These are phyloP conservation scores for Candida railenensis DNA, from an alignment of 805 yeast genomes.

Conservation along the genomic window DNA sequence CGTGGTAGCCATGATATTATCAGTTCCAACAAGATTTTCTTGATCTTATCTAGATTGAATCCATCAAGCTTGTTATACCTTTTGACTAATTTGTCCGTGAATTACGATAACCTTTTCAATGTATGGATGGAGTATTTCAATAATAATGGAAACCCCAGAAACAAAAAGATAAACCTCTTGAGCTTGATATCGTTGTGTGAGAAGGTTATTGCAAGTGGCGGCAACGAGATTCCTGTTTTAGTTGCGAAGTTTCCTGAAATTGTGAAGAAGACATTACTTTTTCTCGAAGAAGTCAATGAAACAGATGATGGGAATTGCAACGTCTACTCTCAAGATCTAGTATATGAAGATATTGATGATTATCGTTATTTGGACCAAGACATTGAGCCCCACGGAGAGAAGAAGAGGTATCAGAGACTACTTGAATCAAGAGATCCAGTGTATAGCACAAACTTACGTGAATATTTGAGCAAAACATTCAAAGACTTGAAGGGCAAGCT, in stretches of 20 bases:
- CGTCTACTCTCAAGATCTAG: conserved; percentile 34
- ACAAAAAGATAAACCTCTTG: conserved; percentile 64
- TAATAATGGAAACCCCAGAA: conserved; percentile 71
- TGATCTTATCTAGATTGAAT: conserved; percentile 37
- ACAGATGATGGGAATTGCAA: conserved; percentile 26
- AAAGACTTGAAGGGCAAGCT: conserved; percentile 22
- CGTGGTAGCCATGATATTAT: conserved; percentile 35
- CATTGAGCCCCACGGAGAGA: conserved; percentile 43
- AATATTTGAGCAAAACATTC: conserved; percentile 35
- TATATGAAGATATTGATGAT: conserved; percentile 43
- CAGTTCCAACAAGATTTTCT: conserved; percentile 33
- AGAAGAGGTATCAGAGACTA: conserved; percentile 31
- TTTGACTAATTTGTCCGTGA: conserved; percentile 25
- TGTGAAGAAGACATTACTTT: conserved; percentile 35
- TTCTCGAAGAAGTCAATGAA: conserved; percentile 78
- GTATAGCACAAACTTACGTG: conserved; percentile 46
- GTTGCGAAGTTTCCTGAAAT: conserved; percentile 23
- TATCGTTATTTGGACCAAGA: conserved; percentile 40
- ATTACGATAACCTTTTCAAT: conserved; percentile 21
- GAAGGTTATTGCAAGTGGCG: conserved; percentile 27
- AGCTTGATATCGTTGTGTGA: conserved; percentile 52
- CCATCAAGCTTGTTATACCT: conserved; percentile 35
- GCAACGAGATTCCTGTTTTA: conserved; percentile 14
- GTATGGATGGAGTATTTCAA: conserved; percentile 41
- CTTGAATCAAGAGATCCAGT: conserved; percentile 34